A percentile compares a stretch with the other conserved stretches of the same genome.
Conservation (phyloP, 352 stramenopile genomes). For the Phytophthora parvispora region DNA sequence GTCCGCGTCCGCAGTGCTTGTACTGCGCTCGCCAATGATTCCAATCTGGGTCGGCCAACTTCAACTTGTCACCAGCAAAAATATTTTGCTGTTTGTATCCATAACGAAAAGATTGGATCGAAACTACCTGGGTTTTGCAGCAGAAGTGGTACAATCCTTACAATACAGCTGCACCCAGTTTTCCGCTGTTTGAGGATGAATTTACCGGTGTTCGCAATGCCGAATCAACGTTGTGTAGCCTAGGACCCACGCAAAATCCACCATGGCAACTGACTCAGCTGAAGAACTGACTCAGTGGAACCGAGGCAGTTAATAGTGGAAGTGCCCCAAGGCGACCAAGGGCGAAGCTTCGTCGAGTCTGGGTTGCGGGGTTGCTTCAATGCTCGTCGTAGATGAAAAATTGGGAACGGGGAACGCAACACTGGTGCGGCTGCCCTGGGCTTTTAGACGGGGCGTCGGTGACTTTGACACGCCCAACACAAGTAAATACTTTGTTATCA, state of each 20-base stretch:
- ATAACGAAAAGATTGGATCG: slow-evolving; percentile 3
- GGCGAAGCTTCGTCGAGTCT: too few relatives aligned
- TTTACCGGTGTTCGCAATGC: slow-evolving; percentile 2
- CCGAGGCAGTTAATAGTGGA: too few relatives aligned
- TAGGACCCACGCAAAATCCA: not conserved
- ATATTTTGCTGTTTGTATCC: slow-evolving; percentile 19
- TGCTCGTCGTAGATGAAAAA: slow-evolving; percentile 12
- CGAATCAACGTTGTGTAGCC: not conserved
- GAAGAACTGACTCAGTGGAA: too few relatives aligned
- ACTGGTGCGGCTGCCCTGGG: slow-evolving; percentile 6
- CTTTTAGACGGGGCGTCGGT: slow-evolving; percentile 7
- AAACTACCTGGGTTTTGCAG: not conserved
- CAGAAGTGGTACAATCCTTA: not conserved
- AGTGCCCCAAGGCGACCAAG: too few relatives aligned
- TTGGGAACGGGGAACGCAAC: slow-evolving; percentile 18
- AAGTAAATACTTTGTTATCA: not conserved
- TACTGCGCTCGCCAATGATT: not conserved
- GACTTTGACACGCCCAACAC: not conserved
- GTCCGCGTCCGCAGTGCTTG: not conserved
- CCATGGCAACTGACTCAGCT: slow-evolving; percentile 1
- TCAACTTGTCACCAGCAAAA: slow-evolving; percentile 10
- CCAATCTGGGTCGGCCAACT: not conserved
- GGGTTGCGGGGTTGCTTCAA: slow-evolving; percentile 2
- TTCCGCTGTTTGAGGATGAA: slow-evolving; percentile 18
- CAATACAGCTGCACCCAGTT: slow-evolving; percentile 1